A percentile compares a stretch with the other conserved stretches of the same genome.
Evolutionary conservation across 495 filamentous ascomycete genomes (phyloP).

Genomic region (Echria macrotheca): DNA sequence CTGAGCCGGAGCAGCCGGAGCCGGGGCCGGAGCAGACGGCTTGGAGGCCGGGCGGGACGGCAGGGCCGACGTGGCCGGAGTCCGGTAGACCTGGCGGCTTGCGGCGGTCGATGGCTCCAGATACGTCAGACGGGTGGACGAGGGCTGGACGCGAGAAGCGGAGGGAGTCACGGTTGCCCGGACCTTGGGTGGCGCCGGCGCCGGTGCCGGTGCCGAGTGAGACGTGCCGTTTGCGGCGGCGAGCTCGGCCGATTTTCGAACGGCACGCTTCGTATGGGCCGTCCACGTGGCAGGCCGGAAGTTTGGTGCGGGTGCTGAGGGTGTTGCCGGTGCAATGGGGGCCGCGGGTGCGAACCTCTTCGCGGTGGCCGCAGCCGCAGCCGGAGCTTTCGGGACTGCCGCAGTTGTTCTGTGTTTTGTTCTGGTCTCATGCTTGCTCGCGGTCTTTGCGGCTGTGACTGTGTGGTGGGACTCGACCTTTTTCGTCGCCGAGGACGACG

Average conservation of each 20-base stretch:
- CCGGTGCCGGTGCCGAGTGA: neutral
- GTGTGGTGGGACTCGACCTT: neutral
- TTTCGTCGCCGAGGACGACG: conserved; percentile 2
- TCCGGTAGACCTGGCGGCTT: neutral
- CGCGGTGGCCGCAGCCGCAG: neutral
- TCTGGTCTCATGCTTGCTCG: neutral
- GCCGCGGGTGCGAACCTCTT: conserved; percentile 8
- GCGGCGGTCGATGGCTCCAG: neutral
- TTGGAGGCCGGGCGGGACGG: neutral
- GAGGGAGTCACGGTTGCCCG: neutral
- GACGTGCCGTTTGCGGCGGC: neutral
- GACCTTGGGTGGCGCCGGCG: neutral
- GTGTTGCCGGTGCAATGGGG: conserved; percentile 2
- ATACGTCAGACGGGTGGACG: neutral
- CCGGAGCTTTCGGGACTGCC: conserved; percentile 9
- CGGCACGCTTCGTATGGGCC: conserved; percentile 19
- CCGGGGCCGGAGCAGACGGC: neutral
- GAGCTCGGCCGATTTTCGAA: conserved; percentile 14
- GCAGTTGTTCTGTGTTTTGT: neutral
- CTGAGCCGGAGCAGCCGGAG: neutral
- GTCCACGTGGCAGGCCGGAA: conserved; percentile 15
- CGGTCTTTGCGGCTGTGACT: neutral
- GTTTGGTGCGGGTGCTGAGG: conserved; percentile 8
- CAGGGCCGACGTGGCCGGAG: neutral
- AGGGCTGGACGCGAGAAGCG: neutral